Evolutionary conservation across 768 basidiomycete genomes (phyloP).

Genomic region (Macrolepiota albuminosa): DNA sequence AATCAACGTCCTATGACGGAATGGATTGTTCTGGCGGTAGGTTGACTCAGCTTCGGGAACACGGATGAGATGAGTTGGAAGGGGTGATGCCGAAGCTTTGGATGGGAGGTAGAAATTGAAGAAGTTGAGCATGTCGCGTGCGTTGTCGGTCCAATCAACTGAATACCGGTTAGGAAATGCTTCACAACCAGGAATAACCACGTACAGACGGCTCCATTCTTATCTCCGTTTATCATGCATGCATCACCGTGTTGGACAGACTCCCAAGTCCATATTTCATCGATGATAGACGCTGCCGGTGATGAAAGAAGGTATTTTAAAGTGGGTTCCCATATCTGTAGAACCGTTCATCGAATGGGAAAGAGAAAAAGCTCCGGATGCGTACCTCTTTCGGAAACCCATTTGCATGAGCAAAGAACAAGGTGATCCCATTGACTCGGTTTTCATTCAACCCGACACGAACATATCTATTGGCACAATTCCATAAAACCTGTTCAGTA

Average conservation of each 20-base stretch:
- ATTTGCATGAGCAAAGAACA: slow-evolving; percentile 81
- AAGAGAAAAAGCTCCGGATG: neutral
- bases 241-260: slow-evolving; percentile 83
- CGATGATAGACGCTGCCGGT: slow-evolving; percentile 33
- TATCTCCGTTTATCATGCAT: slow-evolving; percentile 57
- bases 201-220: slow-evolving; percentile 57
- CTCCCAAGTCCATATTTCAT: slow-evolving; percentile 81
- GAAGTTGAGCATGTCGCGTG: slow-evolving; percentile 77
- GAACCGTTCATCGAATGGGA: neutral
- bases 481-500: slow-evolving; percentile 53
- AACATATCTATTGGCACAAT: slow-evolving; percentile 67
- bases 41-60: slow-evolving; percentile 37
- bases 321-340: slow-evolving; percentile 79
- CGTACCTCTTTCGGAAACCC: slow-evolving; percentile 85
- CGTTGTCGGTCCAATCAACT: slow-evolving; percentile 79
- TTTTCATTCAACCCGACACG: slow-evolving; percentile 25
- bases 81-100: slow-evolving; percentile 19
- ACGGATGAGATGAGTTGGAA: slow-evolving; percentile 53
- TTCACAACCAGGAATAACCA: slow-evolving; percentile 1
- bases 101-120: slow-evolving; percentile 63
- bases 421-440: slow-evolving; percentile 47
- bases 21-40: slow-evolving; percentile 43
- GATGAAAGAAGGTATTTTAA: slow-evolving; percentile 47
- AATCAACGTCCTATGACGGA: slow-evolving; percentile 48
- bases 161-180: neutral